Percentiles rank a stretch among this genome's conserved stretches.
These are phyloP conservation scores for Coix lacrymajobi DNA, from an alignment of 176 grass and related monocot species.

Conservation along the genomic window DNA sequence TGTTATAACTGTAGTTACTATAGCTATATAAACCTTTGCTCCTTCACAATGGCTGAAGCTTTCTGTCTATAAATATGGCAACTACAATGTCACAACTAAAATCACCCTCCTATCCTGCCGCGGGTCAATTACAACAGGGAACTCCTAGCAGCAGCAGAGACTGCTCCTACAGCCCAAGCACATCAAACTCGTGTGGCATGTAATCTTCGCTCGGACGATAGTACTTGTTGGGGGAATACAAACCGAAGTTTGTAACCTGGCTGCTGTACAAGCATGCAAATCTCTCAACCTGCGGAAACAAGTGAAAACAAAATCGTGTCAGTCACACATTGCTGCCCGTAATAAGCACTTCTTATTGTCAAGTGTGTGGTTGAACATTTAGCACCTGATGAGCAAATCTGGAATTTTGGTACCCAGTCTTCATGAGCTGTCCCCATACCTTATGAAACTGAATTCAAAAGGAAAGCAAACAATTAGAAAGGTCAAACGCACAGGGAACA, in stretches of 20 bases:
- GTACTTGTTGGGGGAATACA: constrained; percentile 93
- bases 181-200: constrained; percentile 95
- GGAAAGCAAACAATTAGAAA: not conserved
- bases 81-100: constrained; percentile 22
- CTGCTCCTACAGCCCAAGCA: constrained; percentile 51
- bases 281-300: constrained; percentile 76
- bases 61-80: not conserved
- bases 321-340: not conserved
- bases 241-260: constrained; percentile 80
- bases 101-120: constrained; percentile 14
- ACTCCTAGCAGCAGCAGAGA: not conserved
- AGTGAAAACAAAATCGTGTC: not conserved
- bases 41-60: not conserved
- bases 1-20: constrained; percentile 15
- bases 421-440: constrained; percentile 99
- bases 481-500: not conserved
- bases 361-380: not conserved
- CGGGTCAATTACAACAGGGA: not conserved
- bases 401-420: constrained; percentile 98
- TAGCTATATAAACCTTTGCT: not conserved
- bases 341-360: not conserved
- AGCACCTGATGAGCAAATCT: constrained; percentile 95
- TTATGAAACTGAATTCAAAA: constrained; percentile 74
- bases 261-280: constrained; percentile 94
- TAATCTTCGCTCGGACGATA: constrained; percentile 98